These are phyloP conservation scores for Tuber aestivum DNA, from an alignment of 495 filamentous ascomycete genomes.

Conservation along the genomic window DNA sequence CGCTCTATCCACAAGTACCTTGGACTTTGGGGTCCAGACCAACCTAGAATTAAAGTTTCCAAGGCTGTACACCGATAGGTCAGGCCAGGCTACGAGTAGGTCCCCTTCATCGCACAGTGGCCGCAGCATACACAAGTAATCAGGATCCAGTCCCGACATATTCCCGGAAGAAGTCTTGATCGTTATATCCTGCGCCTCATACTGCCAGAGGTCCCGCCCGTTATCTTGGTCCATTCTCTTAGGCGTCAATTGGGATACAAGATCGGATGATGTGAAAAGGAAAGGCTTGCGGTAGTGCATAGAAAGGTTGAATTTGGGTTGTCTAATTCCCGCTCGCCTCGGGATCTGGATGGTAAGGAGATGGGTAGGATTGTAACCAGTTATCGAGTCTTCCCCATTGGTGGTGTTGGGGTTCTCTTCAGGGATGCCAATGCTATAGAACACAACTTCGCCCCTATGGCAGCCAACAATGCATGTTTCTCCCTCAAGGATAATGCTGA, in stretches of 20 bases:
- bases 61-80: conserved; percentile 31
- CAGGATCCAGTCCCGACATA: conserved; percentile 14
- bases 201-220: conserved; percentile 34
- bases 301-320: conserved; percentile 16
- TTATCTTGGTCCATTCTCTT: conserved; percentile 30
- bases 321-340: conserved; percentile 10
- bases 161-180: conserved; percentile 27
- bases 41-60: conserved; percentile 31
- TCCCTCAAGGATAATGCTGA: conserved; percentile 34
- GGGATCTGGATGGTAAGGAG: conserved; percentile 37
- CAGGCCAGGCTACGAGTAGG: conserved; percentile 36
- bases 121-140: conserved; percentile 27
- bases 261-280: conserved; percentile 35
- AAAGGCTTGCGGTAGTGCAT: conserved; percentile 37
- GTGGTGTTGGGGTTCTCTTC: conserved; percentile 1
- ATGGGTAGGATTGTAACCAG: conserved; percentile 16
- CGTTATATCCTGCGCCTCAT: conserved; percentile 32
- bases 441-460: conserved; percentile 32
- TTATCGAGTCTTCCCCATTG: neutral
- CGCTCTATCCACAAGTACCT: conserved; percentile 24
- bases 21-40: conserved; percentile 30
- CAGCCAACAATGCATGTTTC: conserved; percentile 34
- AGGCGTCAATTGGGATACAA: conserved; percentile 33
- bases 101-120: conserved; percentile 27
- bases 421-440: conserved; percentile 29